phyloP scores from a whole-genome alignment of 208 protist species.

The Wallacemonas sp. region DNA sequence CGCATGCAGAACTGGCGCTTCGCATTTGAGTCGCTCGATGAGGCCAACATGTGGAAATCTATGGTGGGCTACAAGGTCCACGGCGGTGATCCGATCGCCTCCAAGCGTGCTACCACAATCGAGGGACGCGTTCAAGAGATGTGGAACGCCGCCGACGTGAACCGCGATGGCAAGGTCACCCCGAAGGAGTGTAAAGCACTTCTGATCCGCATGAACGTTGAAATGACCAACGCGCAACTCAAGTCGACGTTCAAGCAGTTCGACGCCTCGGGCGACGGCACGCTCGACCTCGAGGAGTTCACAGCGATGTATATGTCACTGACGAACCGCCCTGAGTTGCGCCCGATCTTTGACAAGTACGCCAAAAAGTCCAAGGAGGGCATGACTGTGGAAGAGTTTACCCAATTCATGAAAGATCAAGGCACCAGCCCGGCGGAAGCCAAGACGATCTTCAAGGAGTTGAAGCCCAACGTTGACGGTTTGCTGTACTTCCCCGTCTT shows the following conservation, averaged over 20 bases:
- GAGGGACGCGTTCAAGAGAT: conserved; percentile 35
- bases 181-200: conserved; percentile 48
- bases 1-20: conserved; percentile 26
- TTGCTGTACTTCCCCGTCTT: conserved; percentile 37
- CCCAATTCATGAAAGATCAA: conserved; percentile 34
- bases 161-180: conserved; percentile 47
- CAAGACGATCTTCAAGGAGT: conserved; percentile 20
- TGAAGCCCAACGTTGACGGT: conserved; percentile 19
- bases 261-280: conserved; percentile 39
- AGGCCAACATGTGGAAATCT: conserved; percentile 34
- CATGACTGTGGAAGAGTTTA: conserved; percentile 50
- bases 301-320: conserved; percentile 43
- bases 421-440: conserved; percentile 19
- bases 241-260: conserved; percentile 30
- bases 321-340: conserved; percentile 37
- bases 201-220: conserved; percentile 47
- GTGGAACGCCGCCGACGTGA: conserved; percentile 47
- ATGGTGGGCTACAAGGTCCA: conserved; percentile 37
- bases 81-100: conserved; percentile 9
- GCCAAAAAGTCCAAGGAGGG: conserved; percentile 20
- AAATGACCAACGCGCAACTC: conserved; percentile 27
- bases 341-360: conserved; percentile 32
- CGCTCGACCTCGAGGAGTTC: conserved; percentile 59
- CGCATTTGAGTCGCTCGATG: conserved; percentile 27
- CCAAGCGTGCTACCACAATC: conserved; percentile 19